Evolutionary conservation across 306 rosid species (phyloP), one percentile per base, ranked within the genome.

Genomic region (Rosa multiflora): DNA sequence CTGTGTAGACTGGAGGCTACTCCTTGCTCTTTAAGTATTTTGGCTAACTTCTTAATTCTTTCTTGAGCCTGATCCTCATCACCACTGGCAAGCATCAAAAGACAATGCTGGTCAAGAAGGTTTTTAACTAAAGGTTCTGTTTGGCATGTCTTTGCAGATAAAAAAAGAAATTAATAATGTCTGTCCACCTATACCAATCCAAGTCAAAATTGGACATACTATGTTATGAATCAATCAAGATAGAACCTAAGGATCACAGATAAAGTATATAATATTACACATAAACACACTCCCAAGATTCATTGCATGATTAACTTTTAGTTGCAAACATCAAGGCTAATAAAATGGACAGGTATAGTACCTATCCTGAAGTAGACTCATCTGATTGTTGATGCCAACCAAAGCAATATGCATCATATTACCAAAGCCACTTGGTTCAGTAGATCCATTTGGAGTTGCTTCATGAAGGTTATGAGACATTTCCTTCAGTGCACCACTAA

Each of bases 351-450:
- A 52, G 52, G 64, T 15, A 59, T 62, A 26, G 32, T 85, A 95
- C 99, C 99, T 95, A 78, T 95, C 99, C 88, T 95, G 99, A 73
- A 95, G 94, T 86, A 83, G 90, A 90, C 99, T 95, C 99, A 93
- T 95, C 83, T 90, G 99, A 77, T 95, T 95, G 86, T 93, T 91
- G 87, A 90, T 88, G 76, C 99, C 98, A 67, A 81, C 99, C 80
- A 95, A 82, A 80, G 96, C 98, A 79, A 95, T 90, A 81, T 95
- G 99, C 91, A 95, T 90, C 98, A 93, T 91, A 85, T 95, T 91
- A 70, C 99, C 99, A 70, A 80, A 79, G 84, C 82, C 83, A 62
- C 67, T 80, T 67, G 89, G 79, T 72, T 90, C 90, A 4, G 49
- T 58, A 77, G 89, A 82, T 82, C 81, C 88, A 78, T 83, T 81